Evolutionary conservation across 345 rosid genomes (phyloP).

Genomic region (Eucalyptus lansdowneana): DNA sequence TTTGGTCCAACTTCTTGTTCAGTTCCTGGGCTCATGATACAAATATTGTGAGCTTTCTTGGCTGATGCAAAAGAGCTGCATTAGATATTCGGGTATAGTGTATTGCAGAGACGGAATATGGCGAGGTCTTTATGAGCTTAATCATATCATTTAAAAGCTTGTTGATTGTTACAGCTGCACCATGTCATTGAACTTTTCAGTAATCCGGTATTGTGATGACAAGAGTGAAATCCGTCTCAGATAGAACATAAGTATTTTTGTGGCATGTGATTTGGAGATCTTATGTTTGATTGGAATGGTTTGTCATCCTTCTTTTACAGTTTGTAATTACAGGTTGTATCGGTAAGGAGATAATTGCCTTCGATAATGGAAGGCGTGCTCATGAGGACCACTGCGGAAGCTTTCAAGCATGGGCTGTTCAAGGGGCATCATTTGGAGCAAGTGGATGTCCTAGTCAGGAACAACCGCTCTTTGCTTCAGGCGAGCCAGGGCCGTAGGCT

Average conservation of each 20-base stretch:
- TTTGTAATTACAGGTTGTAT: not conserved
- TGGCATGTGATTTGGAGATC: not conserved
- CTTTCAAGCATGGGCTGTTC: conserved; percentile 3
- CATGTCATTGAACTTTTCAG: not conserved
- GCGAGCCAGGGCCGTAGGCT: not conserved
- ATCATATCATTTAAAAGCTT: not conserved
- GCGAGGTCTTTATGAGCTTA: not conserved
- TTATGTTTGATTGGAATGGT: not conserved
- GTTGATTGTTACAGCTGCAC: not conserved
- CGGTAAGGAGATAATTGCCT: not conserved
- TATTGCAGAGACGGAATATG: not conserved
- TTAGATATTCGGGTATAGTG: not conserved
- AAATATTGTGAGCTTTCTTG: not conserved
- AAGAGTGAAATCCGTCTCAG: not conserved
- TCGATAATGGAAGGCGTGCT: conserved; percentile 25
- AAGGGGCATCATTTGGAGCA: conserved; percentile 17
- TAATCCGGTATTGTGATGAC: not conserved
- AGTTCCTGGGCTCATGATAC: not conserved
- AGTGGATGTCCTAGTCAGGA: not conserved
- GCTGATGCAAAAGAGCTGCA: not conserved
- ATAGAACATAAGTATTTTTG: not conserved
- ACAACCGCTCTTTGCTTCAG: conserved; percentile 2
- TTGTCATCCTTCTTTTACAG: not conserved
- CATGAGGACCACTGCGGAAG: conserved; percentile 6
- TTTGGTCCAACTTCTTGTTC: not conserved